phyloP scores from a whole-genome alignment of 345 rosid genomes.

The Aegle marmelos region DNA sequence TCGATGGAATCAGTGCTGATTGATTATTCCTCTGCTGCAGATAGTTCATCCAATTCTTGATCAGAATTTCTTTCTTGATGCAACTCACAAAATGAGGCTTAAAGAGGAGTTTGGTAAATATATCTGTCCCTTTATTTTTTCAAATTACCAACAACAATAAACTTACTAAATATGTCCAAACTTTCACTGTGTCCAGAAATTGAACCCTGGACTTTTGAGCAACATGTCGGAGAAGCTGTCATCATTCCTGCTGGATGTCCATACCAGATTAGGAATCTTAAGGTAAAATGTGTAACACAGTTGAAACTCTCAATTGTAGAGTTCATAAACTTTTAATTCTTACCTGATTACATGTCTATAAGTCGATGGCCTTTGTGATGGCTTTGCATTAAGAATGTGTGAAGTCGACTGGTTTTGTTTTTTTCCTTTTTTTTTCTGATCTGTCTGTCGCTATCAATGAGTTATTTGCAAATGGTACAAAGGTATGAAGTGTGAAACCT shows the following conservation, averaged over 20 bases:
- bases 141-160: neutral
- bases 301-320: neutral
- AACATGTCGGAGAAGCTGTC: slow-evolving; percentile 93
- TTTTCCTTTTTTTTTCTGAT: neutral
- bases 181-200: slow-evolving; percentile 44
- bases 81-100: slow-evolving; percentile 69
- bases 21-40: slow-evolving; percentile 36
- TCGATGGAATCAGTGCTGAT: slow-evolving; percentile 8
- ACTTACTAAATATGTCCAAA: neutral
- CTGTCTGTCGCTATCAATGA: neutral
- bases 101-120: slow-evolving; percentile 83
- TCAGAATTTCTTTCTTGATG: slow-evolving; percentile 78
- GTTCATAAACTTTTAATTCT: neutral
- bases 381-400: neutral
- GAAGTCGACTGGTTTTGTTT: neutral
- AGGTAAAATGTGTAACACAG: slow-evolving; percentile 38
- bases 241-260: slow-evolving; percentile 93
- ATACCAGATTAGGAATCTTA: slow-evolving; percentile 77
- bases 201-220: slow-evolving; percentile 95
- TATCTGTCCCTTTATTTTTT: neutral
- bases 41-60: slow-evolving; percentile 78
- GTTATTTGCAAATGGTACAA: neutral
- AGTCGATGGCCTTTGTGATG: neutral
- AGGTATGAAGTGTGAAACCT: neutral
- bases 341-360: neutral